Percentiles rank a stretch among this genome's conserved stretches.
These are phyloP conservation scores for Paramecium biaurelia DNA, from an alignment of 73 alveolate genomes.

Conservation along the genomic window DNA sequence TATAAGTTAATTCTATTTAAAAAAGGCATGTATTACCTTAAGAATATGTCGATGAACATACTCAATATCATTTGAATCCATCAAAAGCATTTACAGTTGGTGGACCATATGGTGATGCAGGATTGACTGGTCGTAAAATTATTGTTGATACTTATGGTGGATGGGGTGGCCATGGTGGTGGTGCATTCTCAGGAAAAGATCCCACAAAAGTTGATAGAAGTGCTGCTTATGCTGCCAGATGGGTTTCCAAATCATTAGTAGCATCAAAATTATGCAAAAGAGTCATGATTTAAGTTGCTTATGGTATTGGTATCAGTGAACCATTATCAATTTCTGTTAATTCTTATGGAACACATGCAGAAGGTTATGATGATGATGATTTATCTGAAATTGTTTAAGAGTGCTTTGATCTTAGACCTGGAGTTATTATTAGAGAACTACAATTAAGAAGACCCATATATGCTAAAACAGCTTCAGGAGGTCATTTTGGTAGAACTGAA, in stretches of 20 bases:
- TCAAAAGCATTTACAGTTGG: conserved; percentile 96
- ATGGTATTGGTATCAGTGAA: conserved; percentile 88
- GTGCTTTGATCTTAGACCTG: conserved; percentile 84
- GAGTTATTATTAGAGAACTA: conserved; percentile 78
- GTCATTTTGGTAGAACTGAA: conserved; percentile 90
- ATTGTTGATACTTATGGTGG: conserved; percentile 99
- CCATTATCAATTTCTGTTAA: conserved; percentile 90
- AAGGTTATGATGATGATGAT: conserved; percentile 76
- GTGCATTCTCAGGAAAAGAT: conserved; percentile 98
- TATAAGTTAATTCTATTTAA: neutral
- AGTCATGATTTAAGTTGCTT: conserved; percentile 89
- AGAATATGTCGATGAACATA: conserved; percentile 81
- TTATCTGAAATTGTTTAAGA: conserved; percentile 71
- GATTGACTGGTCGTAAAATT: conserved; percentile 98
- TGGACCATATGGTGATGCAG: conserved; percentile 99
- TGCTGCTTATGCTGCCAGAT: conserved; percentile 98
- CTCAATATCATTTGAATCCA: conserved; percentile 90
- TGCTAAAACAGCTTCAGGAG: conserved; percentile 84
- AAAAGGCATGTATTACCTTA: conserved; percentile 81
- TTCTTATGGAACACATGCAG: conserved; percentile 83
- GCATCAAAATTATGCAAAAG: conserved; percentile 82
- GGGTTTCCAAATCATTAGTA: conserved; percentile 95
- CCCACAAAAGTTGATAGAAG: conserved; percentile 98
- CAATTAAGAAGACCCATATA: conserved; percentile 79
- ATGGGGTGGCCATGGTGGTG: conserved; percentile 97